Evolutionary conservation across 2,329 filamentous ascomycete genomes (phyloP).

Genomic region (Trichoderma guizhouense): DNA sequence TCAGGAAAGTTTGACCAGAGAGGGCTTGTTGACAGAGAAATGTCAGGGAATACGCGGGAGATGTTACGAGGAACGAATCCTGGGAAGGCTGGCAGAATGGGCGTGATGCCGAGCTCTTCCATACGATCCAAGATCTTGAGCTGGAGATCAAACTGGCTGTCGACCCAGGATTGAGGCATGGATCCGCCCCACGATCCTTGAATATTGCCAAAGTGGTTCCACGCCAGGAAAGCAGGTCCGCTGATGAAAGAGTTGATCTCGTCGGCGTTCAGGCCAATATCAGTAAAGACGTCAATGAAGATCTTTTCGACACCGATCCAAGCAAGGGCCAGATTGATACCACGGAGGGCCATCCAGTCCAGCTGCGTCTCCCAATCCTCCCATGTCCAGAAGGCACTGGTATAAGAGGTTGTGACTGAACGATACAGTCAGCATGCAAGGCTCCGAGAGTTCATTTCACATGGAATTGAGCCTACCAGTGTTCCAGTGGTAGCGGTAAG

Average conservation of each 20-base stretch:
- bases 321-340: constrained; percentile 48
- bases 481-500: constrained; percentile 21
- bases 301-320: constrained; percentile 52
- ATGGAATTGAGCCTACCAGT: constrained; percentile 25
- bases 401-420: constrained; percentile 50
- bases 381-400: constrained; percentile 49
- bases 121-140: constrained; percentile 47
- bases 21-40: constrained; percentile 42
- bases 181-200: constrained; percentile 47
- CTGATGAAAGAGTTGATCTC: constrained; percentile 46
- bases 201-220: constrained; percentile 53
- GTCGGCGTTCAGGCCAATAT: constrained; percentile 41
- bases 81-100: constrained; percentile 48
- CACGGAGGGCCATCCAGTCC: constrained; percentile 50
- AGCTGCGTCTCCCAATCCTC: constrained; percentile 51
- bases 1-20: constrained; percentile 41
- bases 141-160: constrained; percentile 45
- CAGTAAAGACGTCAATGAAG: constrained; percentile 44
- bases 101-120: constrained; percentile 51
- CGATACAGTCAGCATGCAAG: not conserved
- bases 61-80: constrained; percentile 46
- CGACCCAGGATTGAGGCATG: constrained; percentile 44
- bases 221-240: constrained; percentile 49
- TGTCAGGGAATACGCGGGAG: constrained; percentile 39
- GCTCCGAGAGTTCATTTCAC: not conserved